Conservation (phyloP, 2,329 filamentous ascomycete species). For the Colletotrichum musae region DNA sequence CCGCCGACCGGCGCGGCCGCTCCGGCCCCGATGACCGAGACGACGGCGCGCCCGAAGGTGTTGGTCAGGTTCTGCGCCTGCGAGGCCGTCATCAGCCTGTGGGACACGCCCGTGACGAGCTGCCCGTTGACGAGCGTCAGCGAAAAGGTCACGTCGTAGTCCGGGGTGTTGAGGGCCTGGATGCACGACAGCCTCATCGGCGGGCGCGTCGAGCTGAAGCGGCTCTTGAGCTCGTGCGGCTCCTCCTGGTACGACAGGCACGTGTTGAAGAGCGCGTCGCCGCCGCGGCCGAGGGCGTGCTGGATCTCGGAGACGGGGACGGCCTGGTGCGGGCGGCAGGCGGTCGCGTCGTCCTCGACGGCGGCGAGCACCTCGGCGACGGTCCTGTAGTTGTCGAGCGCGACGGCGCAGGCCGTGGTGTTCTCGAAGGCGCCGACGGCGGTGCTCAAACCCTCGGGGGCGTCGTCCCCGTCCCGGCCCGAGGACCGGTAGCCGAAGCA, state of each 20-base stretch:
- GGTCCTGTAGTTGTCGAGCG: conserved; percentile 50
- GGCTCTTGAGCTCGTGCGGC: conserved; percentile 52
- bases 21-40: conserved; percentile 58
- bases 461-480: conserved; percentile 60
- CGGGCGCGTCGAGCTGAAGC: conserved; percentile 46
- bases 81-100: conserved; percentile 57
- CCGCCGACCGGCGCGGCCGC: conserved; percentile 58
- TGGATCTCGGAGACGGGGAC: conserved; percentile 63
- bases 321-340: conserved; percentile 58
- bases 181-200: conserved; percentile 52
- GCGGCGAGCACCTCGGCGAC: conserved; percentile 51
- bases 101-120: conserved; percentile 61
- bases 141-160: conserved; percentile 63
- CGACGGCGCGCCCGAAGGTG: conserved; percentile 68
- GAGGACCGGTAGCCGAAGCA: conserved; percentile 68
- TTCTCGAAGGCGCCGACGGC: conserved; percentile 64
- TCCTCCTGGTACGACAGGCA: conserved; percentile 64
- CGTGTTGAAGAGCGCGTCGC: conserved; percentile 64
- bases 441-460: conserved; percentile 56
- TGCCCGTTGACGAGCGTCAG: conserved; percentile 57
- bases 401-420: conserved; percentile 51
- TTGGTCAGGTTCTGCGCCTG: conserved; percentile 65
- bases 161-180: conserved; percentile 58
- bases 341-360: conserved; percentile 50
- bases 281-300: conserved; percentile 60